phyloP scores from a whole-genome alignment of 495 filamentous ascomycete genomes.

The Echria macrotheca region DNA sequence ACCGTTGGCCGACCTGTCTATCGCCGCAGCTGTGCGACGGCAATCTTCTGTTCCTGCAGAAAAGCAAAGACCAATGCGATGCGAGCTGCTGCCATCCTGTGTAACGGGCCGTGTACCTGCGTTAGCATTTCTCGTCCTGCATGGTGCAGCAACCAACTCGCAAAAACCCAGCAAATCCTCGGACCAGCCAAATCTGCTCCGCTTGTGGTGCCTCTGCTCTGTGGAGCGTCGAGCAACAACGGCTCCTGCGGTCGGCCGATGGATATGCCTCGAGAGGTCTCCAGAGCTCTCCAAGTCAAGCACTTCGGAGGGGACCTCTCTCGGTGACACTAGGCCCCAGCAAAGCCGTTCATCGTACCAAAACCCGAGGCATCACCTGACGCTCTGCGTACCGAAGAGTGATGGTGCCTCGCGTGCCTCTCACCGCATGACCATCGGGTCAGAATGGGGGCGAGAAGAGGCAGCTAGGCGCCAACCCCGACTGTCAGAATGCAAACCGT shows the following conservation, averaged over 20 bases:
- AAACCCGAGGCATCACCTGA: no score
- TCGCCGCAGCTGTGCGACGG: conserved; percentile 23
- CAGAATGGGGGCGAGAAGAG: no score
- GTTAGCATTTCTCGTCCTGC: conserved; percentile 6
- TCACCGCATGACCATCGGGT: no score
- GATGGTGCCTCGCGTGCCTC: no score
- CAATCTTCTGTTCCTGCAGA: conserved; percentile 22
- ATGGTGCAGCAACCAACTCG: conserved; percentile 10
- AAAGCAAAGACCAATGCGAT: conserved; percentile 14
- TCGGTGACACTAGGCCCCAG: no score
- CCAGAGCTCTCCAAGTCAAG: no score
- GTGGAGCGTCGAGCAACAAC: conserved; percentile 12
- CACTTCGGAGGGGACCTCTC: no score
- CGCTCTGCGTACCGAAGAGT: no score
- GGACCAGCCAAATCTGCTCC: conserved; percentile 1
- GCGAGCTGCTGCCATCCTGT: conserved; percentile 1
- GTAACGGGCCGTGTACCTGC: conserved; percentile 20
- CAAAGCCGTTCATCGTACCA: no score
- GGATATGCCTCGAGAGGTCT: not conserved
- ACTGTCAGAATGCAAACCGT: no score
- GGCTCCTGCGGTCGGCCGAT: conserved; percentile 3
- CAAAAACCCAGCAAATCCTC: conserved; percentile 3
- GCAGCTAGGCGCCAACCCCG: no score
- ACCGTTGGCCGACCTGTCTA: no score
- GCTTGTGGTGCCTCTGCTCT: conserved; percentile 3